Percentiles rank a stretch among this genome's conserved stretches.
These are phyloP conservation scores for Sungouiella thailandica DNA, from an alignment of 805 yeast species.

Conservation along the genomic window DNA sequence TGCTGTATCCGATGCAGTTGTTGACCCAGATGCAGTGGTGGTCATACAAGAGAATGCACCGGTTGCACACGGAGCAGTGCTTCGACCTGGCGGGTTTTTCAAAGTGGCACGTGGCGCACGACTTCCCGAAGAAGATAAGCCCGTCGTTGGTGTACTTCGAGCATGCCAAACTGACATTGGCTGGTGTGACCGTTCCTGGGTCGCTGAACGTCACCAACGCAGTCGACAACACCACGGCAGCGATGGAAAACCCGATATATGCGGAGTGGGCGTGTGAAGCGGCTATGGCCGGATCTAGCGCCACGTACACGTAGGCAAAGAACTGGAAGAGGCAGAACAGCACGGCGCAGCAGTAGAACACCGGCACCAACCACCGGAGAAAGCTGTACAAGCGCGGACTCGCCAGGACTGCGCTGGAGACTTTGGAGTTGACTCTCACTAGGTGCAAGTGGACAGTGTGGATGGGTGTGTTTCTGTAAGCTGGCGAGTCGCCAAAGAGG, in stretches of 20 bases:
- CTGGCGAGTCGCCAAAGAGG: slow-evolving; percentile 48
- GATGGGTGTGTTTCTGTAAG: slow-evolving; percentile 29
- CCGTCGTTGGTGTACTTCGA: slow-evolving; percentile 39
- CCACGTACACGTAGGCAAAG: slow-evolving; percentile 23
- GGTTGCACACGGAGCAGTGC: slow-evolving; percentile 58
- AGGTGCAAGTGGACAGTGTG: slow-evolving; percentile 16
- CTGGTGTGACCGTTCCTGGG: slow-evolving; percentile 35
- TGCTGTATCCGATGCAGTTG: slow-evolving; percentile 68
- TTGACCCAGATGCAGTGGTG: slow-evolving; percentile 67
- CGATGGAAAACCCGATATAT: slow-evolving; percentile 28
- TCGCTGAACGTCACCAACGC: slow-evolving; percentile 34
- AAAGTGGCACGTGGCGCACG: slow-evolving; percentile 45
- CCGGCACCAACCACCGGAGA: slow-evolving; percentile 43
- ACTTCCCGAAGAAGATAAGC: slow-evolving; percentile 47
- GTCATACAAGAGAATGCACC: slow-evolving; percentile 46
- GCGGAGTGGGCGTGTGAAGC: slow-evolving; percentile 8
- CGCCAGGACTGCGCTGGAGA: slow-evolving; percentile 3
- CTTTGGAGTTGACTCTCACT: slow-evolving; percentile 3
- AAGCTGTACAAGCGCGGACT: slow-evolving; percentile 7
- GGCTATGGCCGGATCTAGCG: slow-evolving; percentile 9
- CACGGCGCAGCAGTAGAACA: slow-evolving; percentile 34
- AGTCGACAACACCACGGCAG: slow-evolving; percentile 30
- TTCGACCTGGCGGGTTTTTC: slow-evolving; percentile 58
- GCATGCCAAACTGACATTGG: slow-evolving; percentile 8
- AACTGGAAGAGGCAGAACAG: slow-evolving; percentile 29